Conservation (phyloP, 2,329 filamentous ascomycete genomes). For the Xylariaceae sp. region DNA sequence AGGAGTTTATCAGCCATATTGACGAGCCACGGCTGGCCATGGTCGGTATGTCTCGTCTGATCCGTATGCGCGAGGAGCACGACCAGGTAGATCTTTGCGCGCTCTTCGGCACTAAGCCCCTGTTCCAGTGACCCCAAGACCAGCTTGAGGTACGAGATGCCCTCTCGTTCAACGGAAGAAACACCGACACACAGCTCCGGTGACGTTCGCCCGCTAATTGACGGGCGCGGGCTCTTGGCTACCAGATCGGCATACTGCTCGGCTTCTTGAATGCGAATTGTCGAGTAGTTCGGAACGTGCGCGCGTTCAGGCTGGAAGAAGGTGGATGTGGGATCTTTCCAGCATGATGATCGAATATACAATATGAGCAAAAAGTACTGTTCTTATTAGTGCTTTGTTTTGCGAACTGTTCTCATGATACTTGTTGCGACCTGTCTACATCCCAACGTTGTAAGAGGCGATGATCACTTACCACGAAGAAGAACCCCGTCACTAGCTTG, state of each 20-base stretch:
- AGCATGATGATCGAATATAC: slow-evolving; percentile 20
- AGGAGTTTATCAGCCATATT: slow-evolving; percentile 23
- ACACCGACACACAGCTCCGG: slow-evolving; percentile 25
- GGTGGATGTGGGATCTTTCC: slow-evolving; percentile 24
- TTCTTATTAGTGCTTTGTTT: slow-evolving; percentile 1
- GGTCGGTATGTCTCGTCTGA: slow-evolving; percentile 20
- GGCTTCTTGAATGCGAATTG: slow-evolving; percentile 20
- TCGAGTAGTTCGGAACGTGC: slow-evolving; percentile 19
- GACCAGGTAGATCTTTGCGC: slow-evolving; percentile 18
- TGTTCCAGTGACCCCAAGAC: slow-evolving; percentile 24
- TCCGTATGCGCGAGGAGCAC: slow-evolving; percentile 27
- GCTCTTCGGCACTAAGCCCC: slow-evolving; percentile 17
- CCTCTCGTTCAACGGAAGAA: slow-evolving; percentile 20
- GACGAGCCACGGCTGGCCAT: slow-evolving; percentile 20
- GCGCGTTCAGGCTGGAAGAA: slow-evolving; percentile 23
- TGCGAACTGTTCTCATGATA: neutral
- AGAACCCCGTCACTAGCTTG: neutral
- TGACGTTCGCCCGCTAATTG: neutral
- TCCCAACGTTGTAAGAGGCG: neutral
- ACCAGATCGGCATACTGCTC: slow-evolving; percentile 12
- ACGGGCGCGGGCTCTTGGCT: neutral
- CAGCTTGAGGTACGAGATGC: slow-evolving; percentile 23
- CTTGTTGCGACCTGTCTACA: too few relatives aligned
- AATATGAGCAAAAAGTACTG: slow-evolving; percentile 20
- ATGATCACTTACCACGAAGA: neutral